phyloP scores from a whole-genome alignment of 257 asterid genomes.

The Orobanche coerulescens region DNA sequence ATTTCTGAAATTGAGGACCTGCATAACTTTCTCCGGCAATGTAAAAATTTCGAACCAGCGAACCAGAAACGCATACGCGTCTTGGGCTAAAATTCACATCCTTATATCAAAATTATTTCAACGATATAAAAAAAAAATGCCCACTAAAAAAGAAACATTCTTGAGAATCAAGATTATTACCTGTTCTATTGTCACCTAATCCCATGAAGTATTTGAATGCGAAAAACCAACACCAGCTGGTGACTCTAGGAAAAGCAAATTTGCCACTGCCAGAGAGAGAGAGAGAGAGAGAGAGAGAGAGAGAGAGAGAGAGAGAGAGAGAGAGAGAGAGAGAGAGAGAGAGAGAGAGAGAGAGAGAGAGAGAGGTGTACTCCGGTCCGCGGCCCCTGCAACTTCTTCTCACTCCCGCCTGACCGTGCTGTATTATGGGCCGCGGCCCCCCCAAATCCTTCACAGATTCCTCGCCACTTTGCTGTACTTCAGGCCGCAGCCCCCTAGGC shows the following conservation, averaged over 20 bases:
- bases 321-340: too few relatives aligned
- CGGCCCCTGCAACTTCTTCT: too few relatives aligned
- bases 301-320: too few relatives aligned
- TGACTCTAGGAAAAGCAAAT: slow-evolving; percentile 88
- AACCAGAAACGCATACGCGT: slow-evolving; percentile 63
- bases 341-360: too few relatives aligned
- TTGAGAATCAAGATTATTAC: slow-evolving; percentile 33
- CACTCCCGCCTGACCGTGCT: too few relatives aligned
- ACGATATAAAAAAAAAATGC: too few relatives aligned
- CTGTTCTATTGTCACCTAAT: slow-evolving; percentile 88
- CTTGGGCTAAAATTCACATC: slow-evolving; percentile 58
- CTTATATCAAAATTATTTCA: slow-evolving; percentile 20
- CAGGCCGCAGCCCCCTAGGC: too few relatives aligned
- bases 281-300: too few relatives aligned
- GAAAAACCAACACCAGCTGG: slow-evolving; percentile 99
- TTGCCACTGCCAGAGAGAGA: slow-evolving; percentile 96
- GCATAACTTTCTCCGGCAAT: slow-evolving; percentile 98
- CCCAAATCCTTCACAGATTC: too few relatives aligned
- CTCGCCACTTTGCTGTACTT: too few relatives aligned
- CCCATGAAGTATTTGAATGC: slow-evolving; percentile 79
- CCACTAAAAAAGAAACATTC: neutral
- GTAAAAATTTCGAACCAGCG: slow-evolving; percentile 91
- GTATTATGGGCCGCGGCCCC: too few relatives aligned
- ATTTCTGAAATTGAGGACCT: slow-evolving; percentile 28
- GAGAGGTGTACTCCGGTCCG: too few relatives aligned